Conservation (phyloP, 2,329 filamentous ascomycete species). For the Penicillium palitans region DNA sequence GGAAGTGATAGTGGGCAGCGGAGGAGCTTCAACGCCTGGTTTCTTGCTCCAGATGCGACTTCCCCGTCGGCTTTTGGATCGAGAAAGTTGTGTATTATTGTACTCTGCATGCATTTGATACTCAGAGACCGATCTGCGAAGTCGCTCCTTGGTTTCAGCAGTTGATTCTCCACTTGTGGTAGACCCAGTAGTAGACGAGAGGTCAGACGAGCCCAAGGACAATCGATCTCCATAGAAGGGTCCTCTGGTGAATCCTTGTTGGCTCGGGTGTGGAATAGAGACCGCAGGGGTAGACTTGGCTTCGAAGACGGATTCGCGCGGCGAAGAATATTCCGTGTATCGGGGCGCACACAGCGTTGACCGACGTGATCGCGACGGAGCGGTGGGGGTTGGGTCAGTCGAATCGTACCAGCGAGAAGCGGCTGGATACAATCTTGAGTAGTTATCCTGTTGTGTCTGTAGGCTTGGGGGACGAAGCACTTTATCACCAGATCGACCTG, state of each 20-base stretch:
- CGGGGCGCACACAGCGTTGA: conserved; percentile 27
- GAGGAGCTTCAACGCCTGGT: conserved; percentile 20
- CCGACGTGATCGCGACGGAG: conserved; percentile 16
- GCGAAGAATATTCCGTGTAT: conserved; percentile 22
- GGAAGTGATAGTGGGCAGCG: conserved; percentile 24
- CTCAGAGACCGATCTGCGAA: conserved; percentile 18
- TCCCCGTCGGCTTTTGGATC: conserved; percentile 16
- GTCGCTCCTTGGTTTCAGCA: neutral
- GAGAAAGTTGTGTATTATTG: conserved; percentile 12
- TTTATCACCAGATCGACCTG: conserved; percentile 6
- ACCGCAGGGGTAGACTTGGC: neutral
- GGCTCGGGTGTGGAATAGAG: conserved; percentile 2
- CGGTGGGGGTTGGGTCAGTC: conserved; percentile 10
- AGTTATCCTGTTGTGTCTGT: conserved; percentile 19
- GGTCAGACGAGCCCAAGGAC: conserved; percentile 9
- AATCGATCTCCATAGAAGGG: conserved; percentile 16
- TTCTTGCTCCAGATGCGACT: conserved; percentile 20
- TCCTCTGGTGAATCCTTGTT: conserved; percentile 4
- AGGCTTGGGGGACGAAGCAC: conserved; percentile 24
- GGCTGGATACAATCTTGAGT: conserved; percentile 14
- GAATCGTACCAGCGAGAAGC: conserved; percentile 20
- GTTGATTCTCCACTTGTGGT: conserved; percentile 6
- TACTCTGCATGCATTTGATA: conserved; percentile 3
- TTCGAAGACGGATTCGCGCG: neutral
- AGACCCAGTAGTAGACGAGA: conserved; percentile 2